Percentiles rank a stretch among this genome's conserved stretches.
phyloP scores from a whole-genome alignment of 2,329 filamentous ascomycete genomes.

The Phialemonium atrogriseum region DNA sequence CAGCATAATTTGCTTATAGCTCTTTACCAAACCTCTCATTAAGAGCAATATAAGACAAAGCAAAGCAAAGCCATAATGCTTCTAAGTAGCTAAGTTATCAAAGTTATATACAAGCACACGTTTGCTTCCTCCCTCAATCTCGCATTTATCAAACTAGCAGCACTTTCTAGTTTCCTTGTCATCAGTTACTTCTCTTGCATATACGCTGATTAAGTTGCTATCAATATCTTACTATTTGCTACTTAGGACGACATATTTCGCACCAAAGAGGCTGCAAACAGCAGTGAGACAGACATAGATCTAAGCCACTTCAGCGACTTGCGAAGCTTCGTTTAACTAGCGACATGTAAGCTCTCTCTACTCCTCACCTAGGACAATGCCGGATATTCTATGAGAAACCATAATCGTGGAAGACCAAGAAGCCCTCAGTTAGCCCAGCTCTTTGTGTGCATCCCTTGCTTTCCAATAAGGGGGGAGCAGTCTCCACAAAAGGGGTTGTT shows the following conservation, averaged over 20 bases:
- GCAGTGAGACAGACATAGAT: neutral
- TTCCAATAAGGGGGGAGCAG: neutral
- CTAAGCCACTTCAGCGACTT: neutral
- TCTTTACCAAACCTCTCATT: no score
- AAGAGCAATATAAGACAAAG: no score
- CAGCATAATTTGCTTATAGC: no score
- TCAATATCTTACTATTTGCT: slow-evolving; percentile 53
- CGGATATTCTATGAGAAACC: neutral
- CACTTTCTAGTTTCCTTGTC: slow-evolving; percentile 46
- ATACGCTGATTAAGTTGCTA: slow-evolving; percentile 52
- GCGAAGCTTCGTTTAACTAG: no score
- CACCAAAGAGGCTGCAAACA: slow-evolving; percentile 12
- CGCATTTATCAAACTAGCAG: slow-evolving; percentile 56
- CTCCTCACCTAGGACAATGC: neutral
- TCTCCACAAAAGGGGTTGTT: no score
- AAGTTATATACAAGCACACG: slow-evolving; percentile 55
- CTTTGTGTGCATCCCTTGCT: neutral
- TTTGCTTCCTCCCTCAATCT: slow-evolving; percentile 50
- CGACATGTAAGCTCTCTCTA: no score
- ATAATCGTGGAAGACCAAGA: neutral
- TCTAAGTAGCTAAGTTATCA: slow-evolving; percentile 51
- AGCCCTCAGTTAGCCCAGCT: neutral
- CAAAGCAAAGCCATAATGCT: slow-evolving; percentile 47
- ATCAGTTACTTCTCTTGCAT: slow-evolving; percentile 47
- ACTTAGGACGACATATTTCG: slow-evolving; percentile 54